These are phyloP conservation scores for Meyerozyma sp. DNA, from an alignment of 1,139 yeast species.

Conservation along the genomic window DNA sequence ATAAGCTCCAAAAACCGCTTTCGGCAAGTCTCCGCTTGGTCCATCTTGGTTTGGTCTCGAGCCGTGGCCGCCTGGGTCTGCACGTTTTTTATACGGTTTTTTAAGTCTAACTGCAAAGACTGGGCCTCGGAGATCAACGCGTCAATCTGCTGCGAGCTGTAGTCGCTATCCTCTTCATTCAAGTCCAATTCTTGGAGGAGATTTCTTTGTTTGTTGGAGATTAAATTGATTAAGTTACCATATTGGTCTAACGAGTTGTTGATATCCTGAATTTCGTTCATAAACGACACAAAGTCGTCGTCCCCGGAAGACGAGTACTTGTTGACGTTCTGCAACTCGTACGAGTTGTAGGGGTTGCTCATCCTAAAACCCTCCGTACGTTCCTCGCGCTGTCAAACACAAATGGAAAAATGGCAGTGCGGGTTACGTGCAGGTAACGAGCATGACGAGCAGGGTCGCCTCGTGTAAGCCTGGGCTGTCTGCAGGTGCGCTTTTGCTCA, in stretches of 20 bases:
- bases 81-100: slow-evolving; percentile 68
- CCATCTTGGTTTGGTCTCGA: slow-evolving; percentile 72
- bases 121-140: slow-evolving; percentile 73
- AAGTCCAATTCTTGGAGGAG: slow-evolving; percentile 72
- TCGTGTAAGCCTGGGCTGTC: neutral
- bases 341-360: slow-evolving; percentile 25
- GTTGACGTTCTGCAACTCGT: slow-evolving; percentile 32
- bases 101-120: slow-evolving; percentile 69
- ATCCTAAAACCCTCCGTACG: slow-evolving; percentile 5
- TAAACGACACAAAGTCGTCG: slow-evolving; percentile 68
- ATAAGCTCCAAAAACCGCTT: slow-evolving; percentile 80
- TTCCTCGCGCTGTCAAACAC: neutral
- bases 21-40: slow-evolving; percentile 88
- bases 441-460: neutral
- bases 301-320: slow-evolving; percentile 26
- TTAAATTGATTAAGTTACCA: slow-evolving; percentile 67
- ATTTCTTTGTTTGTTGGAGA: slow-evolving; percentile 77
- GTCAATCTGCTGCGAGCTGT: slow-evolving; percentile 73
- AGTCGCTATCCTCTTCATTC: slow-evolving; percentile 71
- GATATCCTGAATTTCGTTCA: slow-evolving; percentile 78
- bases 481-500: neutral
- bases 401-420: neutral
- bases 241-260: slow-evolving; percentile 79
- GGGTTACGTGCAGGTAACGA: neutral
- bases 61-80: slow-evolving; percentile 62